Percentiles rank a stretch among this genome's conserved stretches.
Conservation (phyloP, 208 protist genomes). For the Leishmania mexicana region DNA sequence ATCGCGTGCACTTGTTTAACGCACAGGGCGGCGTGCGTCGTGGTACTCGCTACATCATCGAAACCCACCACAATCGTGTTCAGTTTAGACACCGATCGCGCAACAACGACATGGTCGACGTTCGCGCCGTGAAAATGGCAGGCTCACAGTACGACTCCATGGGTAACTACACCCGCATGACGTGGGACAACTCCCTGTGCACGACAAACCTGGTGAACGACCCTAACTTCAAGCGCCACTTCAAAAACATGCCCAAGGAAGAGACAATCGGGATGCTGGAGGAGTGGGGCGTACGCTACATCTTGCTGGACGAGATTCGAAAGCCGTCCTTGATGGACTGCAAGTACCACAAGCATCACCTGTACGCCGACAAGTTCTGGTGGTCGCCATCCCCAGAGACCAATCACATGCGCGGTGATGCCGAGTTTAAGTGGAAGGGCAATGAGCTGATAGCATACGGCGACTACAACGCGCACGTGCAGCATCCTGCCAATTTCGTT, state of each 20-base stretch:
- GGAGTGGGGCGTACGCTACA: conserved; percentile 83
- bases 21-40: conserved; percentile 43
- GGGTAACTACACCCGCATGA: conserved; percentile 66
- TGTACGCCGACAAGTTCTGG: conserved; percentile 86
- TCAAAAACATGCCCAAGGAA: conserved; percentile 56
- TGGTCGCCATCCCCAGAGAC: conserved; percentile 76
- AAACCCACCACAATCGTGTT: conserved; percentile 57
- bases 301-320: conserved; percentile 81
- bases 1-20: conserved; percentile 64
- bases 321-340: conserved; percentile 74
- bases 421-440: conserved; percentile 86
- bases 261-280: conserved; percentile 72
- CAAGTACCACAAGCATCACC: conserved; percentile 73
- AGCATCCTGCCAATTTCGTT: conserved; percentile 38
- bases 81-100: conserved; percentile 66
- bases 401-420: conserved; percentile 73
- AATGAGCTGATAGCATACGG: conserved; percentile 77
- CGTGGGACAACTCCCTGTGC: conserved; percentile 59
- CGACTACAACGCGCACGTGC: conserved; percentile 62
- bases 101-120: conserved; percentile 48
- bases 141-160: conserved; percentile 65
- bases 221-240: conserved; percentile 39
- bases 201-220: conserved; percentile 68
- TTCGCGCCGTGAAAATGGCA: conserved; percentile 63
- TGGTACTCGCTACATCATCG: conserved; percentile 73